These are phyloP conservation scores for Pythium graminicola DNA, from an alignment of 352 stramenopile genomes.

Conservation along the genomic window DNA sequence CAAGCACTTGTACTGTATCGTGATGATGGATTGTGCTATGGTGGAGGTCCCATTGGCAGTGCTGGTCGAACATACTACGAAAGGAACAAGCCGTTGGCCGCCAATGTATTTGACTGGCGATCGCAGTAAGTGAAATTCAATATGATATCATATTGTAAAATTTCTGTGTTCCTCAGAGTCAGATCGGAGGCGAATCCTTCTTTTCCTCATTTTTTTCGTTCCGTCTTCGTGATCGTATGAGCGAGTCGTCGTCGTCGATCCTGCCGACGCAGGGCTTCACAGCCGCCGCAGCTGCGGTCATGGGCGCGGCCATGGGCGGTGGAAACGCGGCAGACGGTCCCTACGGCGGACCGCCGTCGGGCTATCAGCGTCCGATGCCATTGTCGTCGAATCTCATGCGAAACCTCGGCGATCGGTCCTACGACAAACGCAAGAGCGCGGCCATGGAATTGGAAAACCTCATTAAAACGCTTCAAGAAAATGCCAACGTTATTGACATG, in stretches of 20 bases:
- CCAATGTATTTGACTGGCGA: constrained; percentile 53
- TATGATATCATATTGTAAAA: background rate
- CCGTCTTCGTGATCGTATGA: constrained; percentile 8
- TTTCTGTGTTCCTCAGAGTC: background rate
- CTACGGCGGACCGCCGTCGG: constrained; percentile 22
- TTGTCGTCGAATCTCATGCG: constrained; percentile 73
- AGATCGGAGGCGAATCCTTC: constrained; percentile 7
- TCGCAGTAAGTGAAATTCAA: constrained; percentile 12
- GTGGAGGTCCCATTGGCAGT: constrained; percentile 60
- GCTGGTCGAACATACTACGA: constrained; percentile 68
- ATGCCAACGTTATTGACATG: constrained; percentile 70
- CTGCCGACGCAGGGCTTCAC: constrained; percentile 20
- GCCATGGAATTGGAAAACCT: constrained; percentile 98
- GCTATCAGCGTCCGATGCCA: constrained; percentile 54
- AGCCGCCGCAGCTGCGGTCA: constrained; percentile 48
- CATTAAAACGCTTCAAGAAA: constrained; percentile 96
- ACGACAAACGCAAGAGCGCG: constrained; percentile 99
- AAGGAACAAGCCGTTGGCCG: constrained; percentile 34
- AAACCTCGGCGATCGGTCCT: constrained; percentile 96
- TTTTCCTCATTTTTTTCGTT: background rate
- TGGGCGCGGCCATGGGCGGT: constrained; percentile 46
- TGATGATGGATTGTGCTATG: constrained; percentile 70
- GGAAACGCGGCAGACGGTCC: constrained; percentile 6
- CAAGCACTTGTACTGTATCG: constrained; percentile 86
- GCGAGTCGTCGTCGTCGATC: constrained; percentile 13